These are phyloP conservation scores for Zygoascus hellenicus DNA, from an alignment of 1,139 yeast species.

Conservation along the genomic window DNA sequence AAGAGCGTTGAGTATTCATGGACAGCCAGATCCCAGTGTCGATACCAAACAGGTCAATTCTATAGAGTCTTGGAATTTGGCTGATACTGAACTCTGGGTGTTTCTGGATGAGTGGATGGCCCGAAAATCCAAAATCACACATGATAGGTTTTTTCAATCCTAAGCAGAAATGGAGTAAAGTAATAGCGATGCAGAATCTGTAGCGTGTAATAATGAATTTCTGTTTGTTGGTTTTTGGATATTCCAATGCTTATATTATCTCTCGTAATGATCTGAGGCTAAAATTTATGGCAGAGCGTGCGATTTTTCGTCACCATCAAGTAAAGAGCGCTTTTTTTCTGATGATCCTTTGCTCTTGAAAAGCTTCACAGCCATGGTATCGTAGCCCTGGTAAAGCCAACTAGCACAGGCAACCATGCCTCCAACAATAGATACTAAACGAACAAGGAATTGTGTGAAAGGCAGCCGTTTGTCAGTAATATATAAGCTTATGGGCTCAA, in stretches of 20 bases:
- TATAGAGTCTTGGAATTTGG: slow-evolving; percentile 26
- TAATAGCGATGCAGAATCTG: no score
- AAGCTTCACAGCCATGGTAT: slow-evolving; percentile 11
- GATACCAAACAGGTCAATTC: slow-evolving; percentile 12
- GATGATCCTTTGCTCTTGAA: slow-evolving; percentile 7
- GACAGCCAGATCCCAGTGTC: not conserved
- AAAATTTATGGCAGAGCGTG: no score
- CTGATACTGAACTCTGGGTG: slow-evolving; percentile 28
- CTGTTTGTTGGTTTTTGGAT: no score
- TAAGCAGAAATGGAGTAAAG: no score
- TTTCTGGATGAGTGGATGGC: slow-evolving; percentile 16
- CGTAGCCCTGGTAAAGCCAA: slow-evolving; percentile 23
- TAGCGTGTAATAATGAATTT: no score
- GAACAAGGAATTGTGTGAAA: slow-evolving; percentile 69
- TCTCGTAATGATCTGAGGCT: no score
- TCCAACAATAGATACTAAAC: slow-evolving; percentile 75
- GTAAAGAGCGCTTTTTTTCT: slow-evolving; percentile 4
- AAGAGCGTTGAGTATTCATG: slow-evolving; percentile 11
- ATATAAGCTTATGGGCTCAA: slow-evolving; percentile 75
- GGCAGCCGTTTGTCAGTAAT: slow-evolving; percentile 68
- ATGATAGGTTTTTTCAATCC: not conserved
- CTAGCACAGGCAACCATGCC: slow-evolving; percentile 53
- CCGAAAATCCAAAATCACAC: not conserved
- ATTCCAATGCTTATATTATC: no score
- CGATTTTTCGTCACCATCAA: slow-evolving; percentile 1